Evolutionary conservation across 768 basidiomycete species (phyloP), one percentile per base, ranked within the genome.

Genomic region (Serendipita vermifera): DNA sequence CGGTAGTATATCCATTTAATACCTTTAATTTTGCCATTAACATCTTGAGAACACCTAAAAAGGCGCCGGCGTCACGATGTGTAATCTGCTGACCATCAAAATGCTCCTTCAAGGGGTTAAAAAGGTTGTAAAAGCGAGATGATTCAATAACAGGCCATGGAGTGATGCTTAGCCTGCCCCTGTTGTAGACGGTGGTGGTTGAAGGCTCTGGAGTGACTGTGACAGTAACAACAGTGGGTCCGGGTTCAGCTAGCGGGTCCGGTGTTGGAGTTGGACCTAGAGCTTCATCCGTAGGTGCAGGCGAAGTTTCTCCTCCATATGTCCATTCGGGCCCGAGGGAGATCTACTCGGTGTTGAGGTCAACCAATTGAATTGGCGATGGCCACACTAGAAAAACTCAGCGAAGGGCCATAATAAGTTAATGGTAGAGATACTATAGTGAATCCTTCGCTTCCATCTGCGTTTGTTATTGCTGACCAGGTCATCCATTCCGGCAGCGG

Each of bases 101-200:
- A 2, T 66, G 66, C 53, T 65, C 67, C 59, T 76, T 78, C 29
- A 82, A 58, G 0, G 66, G 63, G 0, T 70, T 68, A 55, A 82
- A 80, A n/a, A 80, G 61, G 2, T 63, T 69, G 58, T 82, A 82
- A 62, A 83, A 82, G 22, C 79, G 73, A 39, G 65, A 72, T 0
- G 80, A 81, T 60, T 79, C 77, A 27, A 82, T 81, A 40, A 83
- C 78, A 0, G 79, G 80, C 81, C 81, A 82, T 3, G 81, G 81
- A 11, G 81, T 72, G 13, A 83, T 82, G 33, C 69, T 71, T 4
- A 82, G 60, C 54, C 70, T 71, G 1, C 80, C 80, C 0, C 71
- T 69, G 57, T 82, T 81, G 4, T 82, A 70, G 1, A 72, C 74
- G 15, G 78, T 74, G 57, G 82, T 80, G 61, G n/a, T n/a, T n/a